Conservation (phyloP, 2,329 filamentous ascomycete species). For the Aotearoamyces nothofagi region DNA sequence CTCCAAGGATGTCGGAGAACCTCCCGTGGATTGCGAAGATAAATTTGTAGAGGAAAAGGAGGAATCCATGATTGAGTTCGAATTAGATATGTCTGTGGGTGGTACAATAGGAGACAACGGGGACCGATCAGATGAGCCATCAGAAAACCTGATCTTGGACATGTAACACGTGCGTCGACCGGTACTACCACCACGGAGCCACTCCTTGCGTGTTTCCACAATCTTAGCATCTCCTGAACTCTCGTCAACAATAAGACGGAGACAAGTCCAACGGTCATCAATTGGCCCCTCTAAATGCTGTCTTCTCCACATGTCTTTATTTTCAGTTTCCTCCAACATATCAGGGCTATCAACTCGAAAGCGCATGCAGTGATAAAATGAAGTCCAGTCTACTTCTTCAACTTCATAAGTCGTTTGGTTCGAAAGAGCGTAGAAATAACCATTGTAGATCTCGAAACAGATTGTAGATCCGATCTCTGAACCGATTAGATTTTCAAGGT, state of each 20-base stretch:
- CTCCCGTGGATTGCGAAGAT: no score
- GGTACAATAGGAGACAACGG: slow-evolving; percentile 5
- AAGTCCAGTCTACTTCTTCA: slow-evolving; percentile 50
- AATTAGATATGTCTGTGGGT: slow-evolving; percentile 3
- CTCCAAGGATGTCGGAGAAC: no score
- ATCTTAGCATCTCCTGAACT: slow-evolving; percentile 40
- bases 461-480: slow-evolving; percentile 50
- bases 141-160: slow-evolving; percentile 31
- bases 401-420: slow-evolving; percentile 47
- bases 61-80: background rate
- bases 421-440: slow-evolving; percentile 54
- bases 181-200: slow-evolving; percentile 37
- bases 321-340: slow-evolving; percentile 26
- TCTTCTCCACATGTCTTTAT: slow-evolving; percentile 43
- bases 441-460: slow-evolving; percentile 56
- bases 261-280: slow-evolving; percentile 58
- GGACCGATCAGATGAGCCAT: no score
- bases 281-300: slow-evolving; percentile 55
- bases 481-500: slow-evolving; percentile 43
- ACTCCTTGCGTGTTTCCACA: slow-evolving; percentile 56
- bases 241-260: slow-evolving; percentile 47
- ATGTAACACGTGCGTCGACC: slow-evolving; percentile 53
- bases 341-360: slow-evolving; percentile 37
- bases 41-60: slow-evolving; percentile 2
- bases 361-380: slow-evolving; percentile 52